Evolutionary conservation across 1,284 basidiomycete genomes (phyloP), one percentile per base, ranked within the genome.

Genomic region (Marasmius sp.): DNA sequence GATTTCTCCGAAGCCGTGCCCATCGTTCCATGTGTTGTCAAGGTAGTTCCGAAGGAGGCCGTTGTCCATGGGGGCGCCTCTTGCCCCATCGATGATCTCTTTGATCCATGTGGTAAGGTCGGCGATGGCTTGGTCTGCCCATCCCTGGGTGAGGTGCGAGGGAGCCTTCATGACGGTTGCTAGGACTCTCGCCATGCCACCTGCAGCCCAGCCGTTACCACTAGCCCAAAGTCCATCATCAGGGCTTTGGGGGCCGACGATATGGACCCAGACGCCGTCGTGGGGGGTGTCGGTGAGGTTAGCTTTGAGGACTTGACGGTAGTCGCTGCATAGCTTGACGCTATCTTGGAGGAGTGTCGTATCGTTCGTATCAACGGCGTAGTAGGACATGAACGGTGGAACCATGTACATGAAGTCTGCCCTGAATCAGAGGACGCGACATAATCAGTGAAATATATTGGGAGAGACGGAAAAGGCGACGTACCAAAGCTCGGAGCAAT

Each of bases 351-450:
- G 65, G 6, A 79, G 68, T 8, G 67, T 69, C 37, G 66, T 60
- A 61, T 74, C 74, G 36, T 65, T 61, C 22, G 72, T 75, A 33
- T 75, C 69, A 8, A 72, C 70, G 18, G 79, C 79, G 58, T 78
- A 70, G 52, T 71, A 76, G 1, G 78, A 77, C 8, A 79, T 65
- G 68, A 79, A 79, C 8, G 80, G 79, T 10, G 77, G 76, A 33
- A 76, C 78, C 79, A 81, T 81, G 67, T 75, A 80, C 8, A 80
- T 75, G 56, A 74, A 75, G 66, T 82, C 80, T 48, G 77, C 71
- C 80, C 80, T 81, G 38, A 37, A 54, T 9, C 70, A 27, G 66
- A 36, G 22, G 33, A 41, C 20, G 16, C n/a, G 51, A 50, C 16
- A 14, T 43, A 50, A 36, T 48, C 57, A 18, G 55, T 60, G 22